phyloP scores from a whole-genome alignment of 306 rosid genomes.

The Psophocarpus tetragonolobus region DNA sequence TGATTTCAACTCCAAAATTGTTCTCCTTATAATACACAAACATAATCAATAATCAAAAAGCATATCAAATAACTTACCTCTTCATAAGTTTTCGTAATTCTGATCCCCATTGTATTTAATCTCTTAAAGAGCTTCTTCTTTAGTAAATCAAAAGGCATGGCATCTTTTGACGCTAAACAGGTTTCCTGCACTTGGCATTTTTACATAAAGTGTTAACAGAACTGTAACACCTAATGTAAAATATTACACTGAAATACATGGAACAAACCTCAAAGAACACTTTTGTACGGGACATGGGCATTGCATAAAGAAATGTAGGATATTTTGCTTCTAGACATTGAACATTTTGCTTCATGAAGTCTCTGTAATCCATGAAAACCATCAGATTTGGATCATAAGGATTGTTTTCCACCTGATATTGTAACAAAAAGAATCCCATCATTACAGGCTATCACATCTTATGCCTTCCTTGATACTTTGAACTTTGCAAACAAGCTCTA shows the following conservation, averaged over 20 bases:
- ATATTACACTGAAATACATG: conserved; percentile 16
- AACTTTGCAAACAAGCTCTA: conserved; percentile 11
- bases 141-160: conserved; percentile 91
- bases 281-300: conserved; percentile 91
- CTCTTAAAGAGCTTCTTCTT: conserved; percentile 87
- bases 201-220: conserved; percentile 15
- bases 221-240: conserved; percentile 20
- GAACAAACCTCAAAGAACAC: conserved; percentile 91
- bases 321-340: conserved; percentile 64
- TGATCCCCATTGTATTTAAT: conserved; percentile 87
- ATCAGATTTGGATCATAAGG: conserved; percentile 93
- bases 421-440: conserved; percentile 22
- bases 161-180: conserved; percentile 93
- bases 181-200: conserved; percentile 73
- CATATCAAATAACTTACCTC: conserved; percentile 60
- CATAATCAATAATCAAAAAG: conserved; percentile 22
- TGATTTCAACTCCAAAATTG: conserved; percentile 1
- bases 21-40: neutral
- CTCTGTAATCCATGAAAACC: conserved; percentile 99
- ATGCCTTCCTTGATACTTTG: no score
- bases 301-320: conserved; percentile 93
- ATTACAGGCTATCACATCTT: neutral
- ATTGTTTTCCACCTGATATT: conserved; percentile 83
- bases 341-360: conserved; percentile 62
- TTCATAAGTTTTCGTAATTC: conserved; percentile 69